Conservation (phyloP, 495 filamentous ascomycete genomes). For the Melanomma pulvis-pyrius region DNA sequence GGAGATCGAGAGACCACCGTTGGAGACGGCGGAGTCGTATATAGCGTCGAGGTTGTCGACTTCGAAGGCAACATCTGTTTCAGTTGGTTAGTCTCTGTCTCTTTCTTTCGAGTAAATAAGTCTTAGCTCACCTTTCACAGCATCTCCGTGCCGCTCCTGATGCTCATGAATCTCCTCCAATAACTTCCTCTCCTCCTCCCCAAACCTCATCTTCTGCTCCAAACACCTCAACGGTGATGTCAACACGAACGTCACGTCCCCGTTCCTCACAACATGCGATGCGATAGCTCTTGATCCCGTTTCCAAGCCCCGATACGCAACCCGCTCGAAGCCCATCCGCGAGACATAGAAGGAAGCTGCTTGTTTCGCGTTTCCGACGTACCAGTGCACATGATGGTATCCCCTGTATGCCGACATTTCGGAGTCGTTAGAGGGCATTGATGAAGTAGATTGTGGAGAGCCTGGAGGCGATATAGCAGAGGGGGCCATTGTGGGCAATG, state of each 20-base stretch:
- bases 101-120: too few species aligned
- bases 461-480: conserved; percentile 59
- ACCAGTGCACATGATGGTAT: conserved; percentile 91
- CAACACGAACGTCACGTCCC: conserved; percentile 77
- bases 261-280: conserved; percentile 80
- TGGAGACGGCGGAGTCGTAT: conserved; percentile 67
- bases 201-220: conserved; percentile 55
- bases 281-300: conserved; percentile 76
- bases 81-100: conserved; percentile 2
- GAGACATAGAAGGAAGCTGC: conserved; percentile 83
- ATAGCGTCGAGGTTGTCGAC: conserved; percentile 81
- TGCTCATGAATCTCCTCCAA: conserved; percentile 74
- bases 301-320: conserved; percentile 86
- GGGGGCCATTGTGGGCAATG: conserved; percentile 63
- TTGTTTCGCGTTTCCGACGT: conserved; percentile 94
- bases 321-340: conserved; percentile 75
- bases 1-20: conserved; percentile 68
- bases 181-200: conserved; percentile 56
- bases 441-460: conserved; percentile 47
- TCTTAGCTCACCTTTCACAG: conserved; percentile 75
- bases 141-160: conserved; percentile 81
- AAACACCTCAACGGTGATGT: conserved; percentile 71
- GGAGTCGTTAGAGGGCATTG: conserved; percentile 44
- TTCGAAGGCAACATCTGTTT: conserved; percentile 70
- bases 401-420: conserved; percentile 61